Percentiles rank a stretch among this genome's conserved stretches.
Evolutionary conservation across 2,329 filamentous ascomycete species (phyloP).

Genomic region (Colletotrichum lini): DNA sequence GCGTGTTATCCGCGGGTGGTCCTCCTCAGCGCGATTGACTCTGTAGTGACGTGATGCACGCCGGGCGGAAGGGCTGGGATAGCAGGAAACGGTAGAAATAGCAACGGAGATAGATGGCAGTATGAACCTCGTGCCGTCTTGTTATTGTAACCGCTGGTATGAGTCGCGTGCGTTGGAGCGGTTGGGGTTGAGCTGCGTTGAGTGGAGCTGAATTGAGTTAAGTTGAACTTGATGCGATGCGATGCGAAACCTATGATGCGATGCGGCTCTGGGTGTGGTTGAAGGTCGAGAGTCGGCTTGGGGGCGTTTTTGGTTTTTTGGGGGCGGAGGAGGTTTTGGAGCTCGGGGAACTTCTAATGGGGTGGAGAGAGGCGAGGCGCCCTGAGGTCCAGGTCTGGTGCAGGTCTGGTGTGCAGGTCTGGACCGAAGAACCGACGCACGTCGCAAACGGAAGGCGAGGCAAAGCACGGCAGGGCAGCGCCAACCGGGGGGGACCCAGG

Average conservation of each 20-base stretch:
- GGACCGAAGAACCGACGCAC: slow-evolving; percentile 26
- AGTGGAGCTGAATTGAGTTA: neutral
- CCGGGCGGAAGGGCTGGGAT: neutral
- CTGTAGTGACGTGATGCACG: slow-evolving; percentile 9
- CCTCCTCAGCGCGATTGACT: slow-evolving; percentile 9
- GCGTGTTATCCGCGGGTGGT: neutral
- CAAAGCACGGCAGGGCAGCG: slow-evolving; percentile 14
- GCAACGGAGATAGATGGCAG: neutral
- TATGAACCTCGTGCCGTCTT: neutral
- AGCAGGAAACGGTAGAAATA: neutral
- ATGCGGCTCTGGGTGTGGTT: neutral
- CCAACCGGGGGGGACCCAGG: slow-evolving; percentile 24
- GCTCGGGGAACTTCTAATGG: slow-evolving; percentile 13
- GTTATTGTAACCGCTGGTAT: neutral
- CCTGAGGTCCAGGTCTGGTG: too few relatives aligned
- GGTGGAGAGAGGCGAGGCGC: slow-evolving; percentile 16
- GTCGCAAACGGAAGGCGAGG: slow-evolving; percentile 27
- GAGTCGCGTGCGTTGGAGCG: neutral
- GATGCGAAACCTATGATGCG: neutral
- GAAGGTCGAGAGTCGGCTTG: slow-evolving; percentile 2
- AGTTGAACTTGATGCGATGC: neutral
- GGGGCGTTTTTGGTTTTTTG: neutral
- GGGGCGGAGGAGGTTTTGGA: slow-evolving; percentile 21
- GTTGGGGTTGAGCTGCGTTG: neutral
- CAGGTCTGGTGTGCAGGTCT: slow-evolving; percentile 20